Evolutionary conservation across 2,329 filamentous ascomycete genomes (phyloP), one percentile per base, ranked within the genome.

Genomic region (Trichoderma sp.): DNA sequence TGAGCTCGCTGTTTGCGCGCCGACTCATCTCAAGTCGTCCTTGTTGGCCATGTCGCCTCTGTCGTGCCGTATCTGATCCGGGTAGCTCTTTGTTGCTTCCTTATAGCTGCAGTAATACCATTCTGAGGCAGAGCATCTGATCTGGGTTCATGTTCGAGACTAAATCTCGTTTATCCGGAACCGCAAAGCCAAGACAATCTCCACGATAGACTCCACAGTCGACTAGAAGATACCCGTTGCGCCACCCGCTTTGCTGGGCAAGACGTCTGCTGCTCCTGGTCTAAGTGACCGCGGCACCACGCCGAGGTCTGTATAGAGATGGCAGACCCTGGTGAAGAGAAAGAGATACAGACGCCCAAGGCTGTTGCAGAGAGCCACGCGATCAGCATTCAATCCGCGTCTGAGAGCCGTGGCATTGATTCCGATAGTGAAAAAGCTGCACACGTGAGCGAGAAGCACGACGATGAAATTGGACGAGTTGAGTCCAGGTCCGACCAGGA

Each of bases 301-400:
- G 68, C 59, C 59, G 32, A 63, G 59, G 34, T 32, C 32, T 47
- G 23, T 57, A 17, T 32, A 57, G 61, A 34, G n/a, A 73, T 73
- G 71, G 68, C 71, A 67, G 55, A 62, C 47, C 59, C 68, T 32
- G 63, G 68, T n/a, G 39, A 53, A 30, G 71, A 73, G 28, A 71
- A 73, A 17, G 68, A 71, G 23, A 63, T 36, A 20, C 59, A 68
- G 17, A 12, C 62, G 20, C 20, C 68, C 2, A 61, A 8, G 36
- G 68, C 68, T 61, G 36, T 39, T 47, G 11, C 50, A 26, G n/a
- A 68, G 26, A 55, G 34, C 55, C 28, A 55, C 28, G 68, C 39
- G 12, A 66, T 67, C 53, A 64, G 9, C 61, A 70, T 69, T 55
- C 53, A 59, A 47, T 26, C 71, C 17, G 15, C 47, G 6, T 55